phyloP scores from a whole-genome alignment of 2,329 filamentous ascomycete species.

The Fusarium pilosicola region DNA sequence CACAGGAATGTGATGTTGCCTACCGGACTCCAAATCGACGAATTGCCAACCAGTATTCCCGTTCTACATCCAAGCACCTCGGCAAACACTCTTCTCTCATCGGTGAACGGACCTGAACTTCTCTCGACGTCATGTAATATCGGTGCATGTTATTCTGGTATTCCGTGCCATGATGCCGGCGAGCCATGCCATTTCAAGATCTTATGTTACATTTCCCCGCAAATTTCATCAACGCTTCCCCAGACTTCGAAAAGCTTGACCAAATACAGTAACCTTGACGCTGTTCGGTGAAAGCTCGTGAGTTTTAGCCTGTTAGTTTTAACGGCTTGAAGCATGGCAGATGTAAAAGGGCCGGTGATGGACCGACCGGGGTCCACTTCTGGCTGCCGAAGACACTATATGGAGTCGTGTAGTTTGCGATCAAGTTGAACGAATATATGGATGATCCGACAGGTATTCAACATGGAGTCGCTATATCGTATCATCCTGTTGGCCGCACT shows the following conservation, averaged over 20 bases:
- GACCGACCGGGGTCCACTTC: neutral
- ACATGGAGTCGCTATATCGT: neutral
- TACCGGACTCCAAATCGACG: no score
- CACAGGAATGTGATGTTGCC: neutral
- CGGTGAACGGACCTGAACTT: neutral
- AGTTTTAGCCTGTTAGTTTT: neutral
- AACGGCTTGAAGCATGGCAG: neutral
- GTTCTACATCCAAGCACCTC: neutral
- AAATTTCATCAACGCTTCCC: slow-evolving; percentile 3
- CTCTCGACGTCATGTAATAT: neutral
- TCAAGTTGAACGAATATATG: no score
- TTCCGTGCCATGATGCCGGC: neutral
- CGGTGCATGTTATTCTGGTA: neutral
- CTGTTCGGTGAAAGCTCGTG: neutral
- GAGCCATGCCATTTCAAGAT: neutral
- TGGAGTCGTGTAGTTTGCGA: neutral
- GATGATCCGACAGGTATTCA: neutral
- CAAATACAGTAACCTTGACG: neutral
- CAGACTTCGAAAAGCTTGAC: neutral
- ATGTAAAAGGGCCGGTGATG: neutral
- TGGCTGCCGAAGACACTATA: neutral
- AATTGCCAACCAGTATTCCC: no score
- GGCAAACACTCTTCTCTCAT: neutral
- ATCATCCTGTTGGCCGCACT: slow-evolving; percentile 8
- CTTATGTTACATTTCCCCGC: slow-evolving; percentile 3